Conservation (phyloP, 108 stramenopile species). For the Fragilaria crotonensis region DNA sequence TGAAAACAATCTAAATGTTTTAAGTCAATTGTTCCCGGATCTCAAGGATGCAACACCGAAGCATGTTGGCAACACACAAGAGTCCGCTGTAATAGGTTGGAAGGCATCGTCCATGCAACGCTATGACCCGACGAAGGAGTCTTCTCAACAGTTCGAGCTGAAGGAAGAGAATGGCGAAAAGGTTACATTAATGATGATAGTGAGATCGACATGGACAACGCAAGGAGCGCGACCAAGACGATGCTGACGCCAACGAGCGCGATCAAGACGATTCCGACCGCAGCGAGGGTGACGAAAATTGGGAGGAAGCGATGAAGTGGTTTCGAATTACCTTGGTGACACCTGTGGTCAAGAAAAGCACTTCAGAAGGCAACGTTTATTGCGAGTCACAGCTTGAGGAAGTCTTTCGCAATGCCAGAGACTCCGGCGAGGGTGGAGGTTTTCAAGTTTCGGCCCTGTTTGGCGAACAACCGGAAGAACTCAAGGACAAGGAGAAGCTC, state of each 20-base stretch:
- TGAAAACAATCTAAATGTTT: slow-evolving; percentile 39
- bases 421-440: slow-evolving; percentile 45
- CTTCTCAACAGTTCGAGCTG: slow-evolving; percentile 19
- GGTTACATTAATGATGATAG: not conserved
- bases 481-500: not conserved
- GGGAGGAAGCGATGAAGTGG: not conserved
- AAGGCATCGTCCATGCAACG: slow-evolving; percentile 32
- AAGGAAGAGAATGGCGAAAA: slow-evolving; percentile 8
- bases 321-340: not conserved
- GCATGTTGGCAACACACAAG: not conserved
- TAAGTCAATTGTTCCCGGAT: slow-evolving; percentile 42
- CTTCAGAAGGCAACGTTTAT: slow-evolving; percentile 35
- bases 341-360: not conserved
- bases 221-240: too few relatives aligned
- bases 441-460: not conserved
- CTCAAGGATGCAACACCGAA: slow-evolving; percentile 13
- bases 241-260: slow-evolving; percentile 10
- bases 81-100: not conserved
- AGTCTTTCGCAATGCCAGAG: slow-evolving; percentile 64
- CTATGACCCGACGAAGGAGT: slow-evolving; percentile 49
- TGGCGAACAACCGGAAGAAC: not conserved
- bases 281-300: slow-evolving; percentile 6
- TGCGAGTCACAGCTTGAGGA: slow-evolving; percentile 66
- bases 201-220: too few relatives aligned
- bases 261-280: slow-evolving; percentile 11